A percentile compares a stretch with the other conserved stretches of the same genome.
phyloP scores from a whole-genome alignment of 2,329 filamentous ascomycete species.

The Samsoniella hepiali region DNA sequence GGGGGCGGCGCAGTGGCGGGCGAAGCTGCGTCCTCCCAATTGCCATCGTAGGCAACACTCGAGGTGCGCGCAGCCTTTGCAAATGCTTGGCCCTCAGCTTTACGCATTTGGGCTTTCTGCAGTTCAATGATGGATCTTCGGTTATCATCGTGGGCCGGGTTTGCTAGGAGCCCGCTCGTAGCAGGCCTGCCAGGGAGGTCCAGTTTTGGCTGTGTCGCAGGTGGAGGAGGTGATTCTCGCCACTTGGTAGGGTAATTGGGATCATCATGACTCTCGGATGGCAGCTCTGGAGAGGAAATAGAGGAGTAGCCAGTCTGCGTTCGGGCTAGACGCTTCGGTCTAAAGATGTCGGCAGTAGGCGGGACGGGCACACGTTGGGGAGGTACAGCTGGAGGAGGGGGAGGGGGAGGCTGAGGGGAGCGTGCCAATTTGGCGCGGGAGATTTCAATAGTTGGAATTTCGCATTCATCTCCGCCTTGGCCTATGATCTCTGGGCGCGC shows the following conservation, averaged over 20 bases:
- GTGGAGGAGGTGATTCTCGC: slow-evolving; percentile 21
- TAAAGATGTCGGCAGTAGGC: slow-evolving; percentile 41
- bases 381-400: background rate
- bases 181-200: slow-evolving; percentile 31
- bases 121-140: slow-evolving; percentile 57
- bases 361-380: slow-evolving; percentile 16
- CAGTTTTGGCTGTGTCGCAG: slow-evolving; percentile 23
- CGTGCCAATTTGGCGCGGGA: slow-evolving; percentile 9
- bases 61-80: slow-evolving; percentile 44
- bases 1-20: slow-evolving; percentile 21
- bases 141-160: slow-evolving; percentile 47
- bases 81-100: slow-evolving; percentile 58
- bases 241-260: slow-evolving; percentile 19
- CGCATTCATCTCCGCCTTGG: slow-evolving; percentile 84
- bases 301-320: slow-evolving; percentile 55
- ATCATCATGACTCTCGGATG: slow-evolving; percentile 19
- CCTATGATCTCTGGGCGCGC: slow-evolving; percentile 78
- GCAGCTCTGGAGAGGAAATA: slow-evolving; percentile 23
- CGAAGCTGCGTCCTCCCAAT: slow-evolving; percentile 31
- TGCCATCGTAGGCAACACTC: slow-evolving; percentile 32
- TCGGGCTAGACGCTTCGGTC: slow-evolving; percentile 52
- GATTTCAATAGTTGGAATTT: slow-evolving; percentile 49
- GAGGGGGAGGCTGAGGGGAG: slow-evolving; percentile 31
- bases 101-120: slow-evolving; percentile 58
- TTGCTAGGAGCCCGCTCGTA: slow-evolving; percentile 43